Evolutionary conservation across 1,284 basidiomycete species (phyloP).

Genomic region (Puccinia sorghi): DNA sequence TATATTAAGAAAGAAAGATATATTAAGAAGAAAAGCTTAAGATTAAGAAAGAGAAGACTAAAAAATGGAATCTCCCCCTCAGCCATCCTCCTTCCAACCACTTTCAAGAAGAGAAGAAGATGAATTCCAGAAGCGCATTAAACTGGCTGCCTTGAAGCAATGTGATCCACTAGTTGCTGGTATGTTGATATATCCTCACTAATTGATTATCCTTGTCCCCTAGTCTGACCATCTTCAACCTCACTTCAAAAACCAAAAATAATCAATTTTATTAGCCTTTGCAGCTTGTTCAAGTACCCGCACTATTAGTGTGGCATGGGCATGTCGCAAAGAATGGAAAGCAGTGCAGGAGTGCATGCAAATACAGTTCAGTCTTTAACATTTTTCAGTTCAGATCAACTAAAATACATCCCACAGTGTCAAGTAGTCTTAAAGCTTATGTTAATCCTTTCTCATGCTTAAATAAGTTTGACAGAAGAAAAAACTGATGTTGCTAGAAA

Average conservation of each 20-base stretch:
- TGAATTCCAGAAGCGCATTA: conserved; percentile 23
- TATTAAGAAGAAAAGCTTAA: too few species aligned
- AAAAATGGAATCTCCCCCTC: neutral
- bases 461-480: conserved; percentile 39
- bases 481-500: conserved; percentile 28
- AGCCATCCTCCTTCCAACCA: conserved; percentile 13
- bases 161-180: conserved; percentile 44
- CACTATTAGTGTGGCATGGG: conserved; percentile 37
- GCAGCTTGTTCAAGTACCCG: conserved; percentile 33
- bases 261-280: conserved; percentile 6
- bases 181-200: conserved; percentile 17
- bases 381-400: neutral
- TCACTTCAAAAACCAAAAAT: neutral
- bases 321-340: conserved; percentile 32
- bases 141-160: conserved; percentile 32
- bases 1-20: too few species aligned
- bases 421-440: conserved; percentile 6
- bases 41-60: neutral
- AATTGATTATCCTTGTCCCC: neutral
- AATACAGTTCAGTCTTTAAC: conserved; percentile 30
- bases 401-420: neutral
- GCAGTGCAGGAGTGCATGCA: conserved; percentile 33
- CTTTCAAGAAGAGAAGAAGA: conserved; percentile 45
- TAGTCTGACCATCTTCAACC: neutral
- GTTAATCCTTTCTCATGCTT: neutral